Conservation (phyloP, 441 rosid genomes). For the Gossypium gossypioides region DNA sequence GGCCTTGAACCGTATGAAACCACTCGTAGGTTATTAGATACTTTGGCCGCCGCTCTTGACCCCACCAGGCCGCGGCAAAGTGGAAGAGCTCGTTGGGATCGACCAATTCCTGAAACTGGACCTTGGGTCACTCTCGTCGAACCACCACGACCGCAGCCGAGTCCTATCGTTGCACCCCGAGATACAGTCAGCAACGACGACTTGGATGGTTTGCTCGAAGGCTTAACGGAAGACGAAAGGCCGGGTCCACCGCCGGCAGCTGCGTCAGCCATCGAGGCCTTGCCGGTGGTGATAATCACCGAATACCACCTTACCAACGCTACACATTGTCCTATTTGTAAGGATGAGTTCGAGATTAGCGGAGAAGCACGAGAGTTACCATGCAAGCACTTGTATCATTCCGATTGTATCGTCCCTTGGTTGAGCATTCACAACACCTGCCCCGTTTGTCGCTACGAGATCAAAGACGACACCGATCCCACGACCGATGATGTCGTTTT, state of each 20-base stretch:
- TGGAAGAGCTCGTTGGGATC: constrained; percentile 31
- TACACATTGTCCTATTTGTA: constrained; percentile 58
- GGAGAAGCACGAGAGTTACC: constrained; percentile 44
- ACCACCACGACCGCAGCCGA: constrained; percentile 8
- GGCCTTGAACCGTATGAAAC: constrained; percentile 11
- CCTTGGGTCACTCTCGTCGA: constrained; percentile 50
- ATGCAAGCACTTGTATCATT: constrained; percentile 64
- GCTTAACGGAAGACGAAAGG: constrained; percentile 18
- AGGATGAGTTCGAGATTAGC: constrained; percentile 52
- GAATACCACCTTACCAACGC: constrained; percentile 27
- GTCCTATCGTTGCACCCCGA: background rate
- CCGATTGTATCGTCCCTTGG: constrained; percentile 65
- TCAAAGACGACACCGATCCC: constrained; percentile 13
- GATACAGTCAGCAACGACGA: background rate
- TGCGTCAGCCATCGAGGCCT: constrained; percentile 36
- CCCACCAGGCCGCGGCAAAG: constrained; percentile 1
- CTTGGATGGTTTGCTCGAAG: constrained; percentile 14
- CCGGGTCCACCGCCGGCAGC: constrained; percentile 46
- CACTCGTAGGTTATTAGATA: constrained; percentile 11
- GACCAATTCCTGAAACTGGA: constrained; percentile 20
- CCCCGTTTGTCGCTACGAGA: constrained; percentile 53
- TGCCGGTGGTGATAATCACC: constrained; percentile 29
- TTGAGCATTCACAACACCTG: constrained; percentile 54
- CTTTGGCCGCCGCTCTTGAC: constrained; percentile 22
- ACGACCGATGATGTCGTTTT: background rate